Base-by-base conservation (phyloP, 2,329 filamentous ascomycete genomes). In the Ceratocystiopsis sp. region DNA sequence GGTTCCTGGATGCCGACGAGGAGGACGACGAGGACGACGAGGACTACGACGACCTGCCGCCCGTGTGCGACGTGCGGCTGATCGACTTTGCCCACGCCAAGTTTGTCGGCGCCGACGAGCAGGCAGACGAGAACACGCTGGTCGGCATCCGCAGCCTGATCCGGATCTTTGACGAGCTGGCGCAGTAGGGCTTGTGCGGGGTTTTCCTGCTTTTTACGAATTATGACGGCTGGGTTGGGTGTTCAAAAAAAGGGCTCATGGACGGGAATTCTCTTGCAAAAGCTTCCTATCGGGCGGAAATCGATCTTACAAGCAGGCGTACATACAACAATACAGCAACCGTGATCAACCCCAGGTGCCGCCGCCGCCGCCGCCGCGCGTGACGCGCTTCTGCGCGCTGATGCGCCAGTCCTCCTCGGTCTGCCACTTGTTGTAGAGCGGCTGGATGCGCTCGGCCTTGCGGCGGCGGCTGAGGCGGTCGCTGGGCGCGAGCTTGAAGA, bases 1-100 rank as follows among this genome's bases (percentile, higher is more conserved):
- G 69, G 50, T 62, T 61, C 45, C 63, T 65, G 34, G 58, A 62
- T 21, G 61, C 60, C 19, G 46, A 49, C 35, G 60, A 62, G 0
- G 56, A 59, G 1, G 59, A 64, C 1, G 65, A 66, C 2, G 65
- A 67, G 2, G 65, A 68, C 1, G 67, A 65, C 2, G 70, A 76
- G 0, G 71, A 77, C 2, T 71, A 75, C 3, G 63, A 67, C 42
- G 56, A 63, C 47, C 55, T 59, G 50, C 80, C 80, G 0, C 78
- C 78, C 52, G 73, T 93, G 37, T 84, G 80, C 54, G 72, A 76
- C 13, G 68, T 95, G 41, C 91, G 89, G 56, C 69, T 98, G 49
- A 98, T 98, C 52, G 91, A 98, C 59, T 98, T 98, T 68, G 91
- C 91, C 2, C 91, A 98, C 60, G 91, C 91, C 12, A 64, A 68